phyloP scores from a whole-genome alignment of 345 rosid species.

The Ceriops zippeliana region DNA sequence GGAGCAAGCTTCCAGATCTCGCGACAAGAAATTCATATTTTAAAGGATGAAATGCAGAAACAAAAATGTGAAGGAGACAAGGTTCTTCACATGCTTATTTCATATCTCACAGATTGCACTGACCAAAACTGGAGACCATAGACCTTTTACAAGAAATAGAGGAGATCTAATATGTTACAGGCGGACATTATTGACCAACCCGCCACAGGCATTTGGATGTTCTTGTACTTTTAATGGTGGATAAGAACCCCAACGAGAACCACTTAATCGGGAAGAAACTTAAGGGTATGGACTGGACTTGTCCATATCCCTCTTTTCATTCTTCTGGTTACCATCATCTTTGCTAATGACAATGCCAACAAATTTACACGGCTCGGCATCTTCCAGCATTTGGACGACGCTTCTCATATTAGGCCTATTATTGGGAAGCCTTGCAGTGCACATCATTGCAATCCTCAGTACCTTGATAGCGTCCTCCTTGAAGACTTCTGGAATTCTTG shows the following conservation, averaged over 20 bases:
- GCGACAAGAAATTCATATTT: no score
- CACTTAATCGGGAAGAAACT: neutral
- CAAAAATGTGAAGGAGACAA: no score
- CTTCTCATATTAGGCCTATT: constrained; percentile 77
- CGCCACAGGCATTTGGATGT: no score
- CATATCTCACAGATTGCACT: no score
- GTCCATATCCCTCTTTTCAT: neutral
- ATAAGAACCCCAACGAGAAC: neutral
- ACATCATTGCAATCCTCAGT: constrained; percentile 62
- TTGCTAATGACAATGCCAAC: constrained; percentile 40
- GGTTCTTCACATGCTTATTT: no score
- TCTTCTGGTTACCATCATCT: constrained; percentile 13
- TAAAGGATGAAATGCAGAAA: no score
- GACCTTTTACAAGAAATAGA: neutral
- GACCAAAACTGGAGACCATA: no score
- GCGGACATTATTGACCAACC: neutral
- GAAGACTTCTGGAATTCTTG: constrained; percentile 46
- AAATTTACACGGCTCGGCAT: constrained; percentile 65
- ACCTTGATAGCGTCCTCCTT: constrained; percentile 65
- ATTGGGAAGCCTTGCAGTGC: constrained; percentile 56
- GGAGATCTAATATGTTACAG: constrained; percentile 7
- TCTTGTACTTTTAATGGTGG: neutral
- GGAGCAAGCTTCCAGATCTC: no score
- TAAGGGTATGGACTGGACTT: neutral
- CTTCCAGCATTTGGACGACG: constrained; percentile 84